These are phyloP conservation scores for Cnidoscolus chayamansa DNA, from an alignment of 441 rosid species.

Conservation along the genomic window DNA sequence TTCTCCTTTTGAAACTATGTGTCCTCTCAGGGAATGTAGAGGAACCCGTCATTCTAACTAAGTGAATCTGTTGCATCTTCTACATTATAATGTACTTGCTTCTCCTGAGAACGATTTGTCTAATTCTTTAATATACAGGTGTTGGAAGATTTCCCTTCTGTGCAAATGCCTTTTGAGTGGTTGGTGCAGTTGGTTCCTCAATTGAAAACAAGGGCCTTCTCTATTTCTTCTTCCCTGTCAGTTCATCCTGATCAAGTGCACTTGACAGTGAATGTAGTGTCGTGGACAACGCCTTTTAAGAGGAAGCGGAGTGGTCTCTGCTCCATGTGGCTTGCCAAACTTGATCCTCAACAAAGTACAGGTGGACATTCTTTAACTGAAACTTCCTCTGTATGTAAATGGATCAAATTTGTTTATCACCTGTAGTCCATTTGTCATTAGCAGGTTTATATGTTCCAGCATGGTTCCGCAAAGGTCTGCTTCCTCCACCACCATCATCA, in stretches of 20 bases:
- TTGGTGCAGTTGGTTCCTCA: conserved; percentile 89
- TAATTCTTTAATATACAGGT: conserved; percentile 48
- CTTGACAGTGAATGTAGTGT: conserved; percentile 77
- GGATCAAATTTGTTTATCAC: not conserved
- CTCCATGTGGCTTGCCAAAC: conserved; percentile 81
- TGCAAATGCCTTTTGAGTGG: conserved; percentile 92
- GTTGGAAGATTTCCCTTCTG: conserved; percentile 90
- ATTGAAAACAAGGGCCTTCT: conserved; percentile 77
- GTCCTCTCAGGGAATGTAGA: not conserved
- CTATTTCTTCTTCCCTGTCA: conserved; percentile 80
- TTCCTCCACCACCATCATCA: conserved; percentile 68
- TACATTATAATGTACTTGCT: not conserved
- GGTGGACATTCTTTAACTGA: not conserved
- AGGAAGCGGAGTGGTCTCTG: conserved; percentile 76
- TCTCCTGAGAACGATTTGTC: conserved; percentile 12
- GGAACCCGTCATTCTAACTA: conserved; percentile 3
- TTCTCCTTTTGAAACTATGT: not conserved
- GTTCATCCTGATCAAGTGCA: conserved; percentile 85
- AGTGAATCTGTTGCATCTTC: not conserved
- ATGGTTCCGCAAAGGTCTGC: conserved; percentile 76
- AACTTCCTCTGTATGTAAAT: not conserved
- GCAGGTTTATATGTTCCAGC: conserved; percentile 61
- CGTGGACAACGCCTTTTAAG: conserved; percentile 86
- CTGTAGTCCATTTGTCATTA: conserved; percentile 10
- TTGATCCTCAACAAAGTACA: conserved; percentile 67